Percentiles rank a stretch among this genome's conserved stretches.
Conservation (phyloP, 306 rosid species). For the Senna tora region DNA sequence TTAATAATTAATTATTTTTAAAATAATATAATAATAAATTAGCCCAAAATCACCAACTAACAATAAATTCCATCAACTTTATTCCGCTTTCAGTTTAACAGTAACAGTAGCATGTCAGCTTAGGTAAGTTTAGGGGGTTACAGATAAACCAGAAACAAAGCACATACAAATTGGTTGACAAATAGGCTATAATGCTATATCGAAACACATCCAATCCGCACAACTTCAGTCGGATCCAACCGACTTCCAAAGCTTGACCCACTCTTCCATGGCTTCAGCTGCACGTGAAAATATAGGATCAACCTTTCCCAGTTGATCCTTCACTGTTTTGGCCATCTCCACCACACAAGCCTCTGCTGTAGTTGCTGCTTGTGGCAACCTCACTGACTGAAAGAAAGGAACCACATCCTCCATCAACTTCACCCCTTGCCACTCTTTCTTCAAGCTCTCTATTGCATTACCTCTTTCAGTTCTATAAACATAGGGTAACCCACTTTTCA, state of each 20-base stretch:
- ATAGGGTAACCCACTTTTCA: constrained; percentile 90
- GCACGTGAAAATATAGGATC: constrained; percentile 76
- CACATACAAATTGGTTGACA: constrained; percentile 7
- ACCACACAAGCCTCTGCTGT: constrained; percentile 77
- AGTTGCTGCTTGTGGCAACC: constrained; percentile 62
- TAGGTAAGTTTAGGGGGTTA: constrained; percentile 3
- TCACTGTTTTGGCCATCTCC: constrained; percentile 75
- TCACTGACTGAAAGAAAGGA: constrained; percentile 90
- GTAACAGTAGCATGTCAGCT: constrained; percentile 7
- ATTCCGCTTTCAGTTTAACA: constrained; percentile 35
- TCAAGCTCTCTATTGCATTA: constrained; percentile 80
- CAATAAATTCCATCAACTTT: constrained; percentile 29
- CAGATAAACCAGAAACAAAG: constrained; percentile 28
- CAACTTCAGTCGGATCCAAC: constrained; percentile 52
- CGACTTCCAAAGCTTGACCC: constrained; percentile 87
- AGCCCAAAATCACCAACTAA: constrained; percentile 9
- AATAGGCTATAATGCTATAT: not conserved
- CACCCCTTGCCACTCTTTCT: constrained; percentile 99
- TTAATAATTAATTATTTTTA: no score
- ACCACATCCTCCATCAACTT: constrained; percentile 93
- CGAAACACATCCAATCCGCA: constrained; percentile 28
- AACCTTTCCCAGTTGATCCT: constrained; percentile 76
- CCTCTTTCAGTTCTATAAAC: constrained; percentile 93
- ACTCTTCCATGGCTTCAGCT: constrained; percentile 83
- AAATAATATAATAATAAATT: no score